Evolutionary conservation across 352 stramenopile species (phyloP).

Genomic region (Phytophthora idaei): DNA sequence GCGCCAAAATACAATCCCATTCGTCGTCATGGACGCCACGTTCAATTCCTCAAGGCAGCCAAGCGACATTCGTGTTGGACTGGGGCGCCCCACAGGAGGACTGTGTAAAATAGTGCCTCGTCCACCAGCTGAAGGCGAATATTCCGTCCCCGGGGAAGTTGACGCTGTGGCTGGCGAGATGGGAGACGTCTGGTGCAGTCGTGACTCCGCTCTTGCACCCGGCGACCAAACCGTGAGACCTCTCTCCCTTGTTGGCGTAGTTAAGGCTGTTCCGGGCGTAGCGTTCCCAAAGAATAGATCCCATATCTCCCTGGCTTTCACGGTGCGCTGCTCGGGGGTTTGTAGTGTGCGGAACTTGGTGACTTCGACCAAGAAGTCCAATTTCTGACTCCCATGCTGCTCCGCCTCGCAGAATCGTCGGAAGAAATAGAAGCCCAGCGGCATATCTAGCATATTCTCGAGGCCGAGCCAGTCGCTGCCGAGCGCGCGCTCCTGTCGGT

Average conservation of each 20-base stretch:
- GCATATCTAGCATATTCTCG: conserved; percentile 76
- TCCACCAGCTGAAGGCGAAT: conserved; percentile 9
- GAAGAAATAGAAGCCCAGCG: conserved; percentile 86
- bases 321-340: conserved; percentile 45
- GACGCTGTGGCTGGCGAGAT: conserved; percentile 31
- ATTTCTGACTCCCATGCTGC: conserved; percentile 62
- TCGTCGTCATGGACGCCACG: conserved; percentile 64
- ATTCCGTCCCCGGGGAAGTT: conserved; percentile 34
- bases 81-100: conserved; percentile 12
- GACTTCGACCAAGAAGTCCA: conserved; percentile 78
- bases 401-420: conserved; percentile 75
- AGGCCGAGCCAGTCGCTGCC: conserved; percentile 67
- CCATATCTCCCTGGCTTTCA: conserved; percentile 66
- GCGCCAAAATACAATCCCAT: conserved; percentile 69
- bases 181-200: conserved; percentile 27
- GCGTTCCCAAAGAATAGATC: conserved; percentile 52
- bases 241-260: conserved; percentile 3
- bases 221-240: conserved; percentile 33
- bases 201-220: conserved; percentile 4
- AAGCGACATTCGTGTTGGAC: conserved; percentile 44
- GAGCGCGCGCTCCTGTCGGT: conserved; percentile 56
- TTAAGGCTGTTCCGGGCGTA: neutral
- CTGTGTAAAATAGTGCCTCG: conserved; percentile 12
- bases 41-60: conserved; percentile 63
- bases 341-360: conserved; percentile 68